Conservation (phyloP, 1,284 basidiomycete species). For the Puccinia horiana region DNA sequence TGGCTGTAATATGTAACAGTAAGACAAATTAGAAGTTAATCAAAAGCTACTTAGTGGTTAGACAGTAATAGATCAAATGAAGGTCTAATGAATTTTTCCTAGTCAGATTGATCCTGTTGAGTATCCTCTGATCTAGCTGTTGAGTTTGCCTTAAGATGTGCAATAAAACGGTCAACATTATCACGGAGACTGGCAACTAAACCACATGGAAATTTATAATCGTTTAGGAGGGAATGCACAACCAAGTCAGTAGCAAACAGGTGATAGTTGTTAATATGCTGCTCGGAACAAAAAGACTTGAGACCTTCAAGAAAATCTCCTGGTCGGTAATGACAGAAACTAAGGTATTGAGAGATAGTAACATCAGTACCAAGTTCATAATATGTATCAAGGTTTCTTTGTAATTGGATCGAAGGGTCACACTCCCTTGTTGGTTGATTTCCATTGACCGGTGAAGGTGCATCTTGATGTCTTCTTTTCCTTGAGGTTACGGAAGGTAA, state of each 20-base stretch:
- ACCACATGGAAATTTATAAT: not conserved
- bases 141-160: not conserved
- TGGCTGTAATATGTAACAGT: too few species aligned
- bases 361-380: not conserved
- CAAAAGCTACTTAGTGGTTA: too few species aligned
- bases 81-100: too few species aligned
- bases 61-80: too few species aligned
- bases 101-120: too few species aligned
- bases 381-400: not conserved
- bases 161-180: not conserved
- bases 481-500: not conserved
- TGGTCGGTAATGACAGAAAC: not conserved
- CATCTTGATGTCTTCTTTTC: not conserved
- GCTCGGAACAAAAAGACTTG: not conserved
- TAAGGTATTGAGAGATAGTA: not conserved
- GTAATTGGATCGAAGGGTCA: not conserved
- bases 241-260: not conserved
- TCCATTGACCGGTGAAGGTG: not conserved
- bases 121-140: too few species aligned
- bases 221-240: not conserved
- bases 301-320: not conserved
- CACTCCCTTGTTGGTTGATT: not conserved
- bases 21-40: too few species aligned
- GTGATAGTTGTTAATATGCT: conserved; percentile 2
- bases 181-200: not conserved